Conservation (phyloP, 371 early-diverging fungal species). For the Zopfochytrium polystomum region DNA sequence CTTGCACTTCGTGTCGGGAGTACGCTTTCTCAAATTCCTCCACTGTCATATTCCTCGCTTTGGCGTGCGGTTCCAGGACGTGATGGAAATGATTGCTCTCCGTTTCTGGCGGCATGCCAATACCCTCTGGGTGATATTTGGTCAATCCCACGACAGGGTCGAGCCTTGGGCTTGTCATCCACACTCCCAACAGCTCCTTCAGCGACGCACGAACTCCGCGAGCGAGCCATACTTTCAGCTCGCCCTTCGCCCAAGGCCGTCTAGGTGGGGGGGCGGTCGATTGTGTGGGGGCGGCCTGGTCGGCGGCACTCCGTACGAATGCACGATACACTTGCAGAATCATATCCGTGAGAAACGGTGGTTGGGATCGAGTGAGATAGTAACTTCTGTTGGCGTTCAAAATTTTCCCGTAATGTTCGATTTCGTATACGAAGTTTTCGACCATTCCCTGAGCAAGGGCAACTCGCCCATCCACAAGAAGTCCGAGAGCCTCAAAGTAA, state of each 20-base stretch:
- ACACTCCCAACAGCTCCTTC: slow-evolving; percentile 89
- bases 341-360: slow-evolving; percentile 98
- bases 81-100: slow-evolving; percentile 90
- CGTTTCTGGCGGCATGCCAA: slow-evolving; percentile 95
- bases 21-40: slow-evolving; percentile 72
- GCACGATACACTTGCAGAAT: slow-evolving; percentile 66
- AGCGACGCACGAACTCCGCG: slow-evolving; percentile 71
- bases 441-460: slow-evolving; percentile 91
- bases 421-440: slow-evolving; percentile 93
- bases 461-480: slow-evolving; percentile 76
- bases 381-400: slow-evolving; percentile 96
- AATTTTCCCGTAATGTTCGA: slow-evolving; percentile 95
- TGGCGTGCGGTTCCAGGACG: slow-evolving; percentile 80
- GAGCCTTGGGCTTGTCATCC: slow-evolving; percentile 79
- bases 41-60: slow-evolving; percentile 60
- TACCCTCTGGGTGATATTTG: slow-evolving; percentile 82
- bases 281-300: background rate
- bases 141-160: slow-evolving; percentile 76
- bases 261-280: slow-evolving; percentile 10
- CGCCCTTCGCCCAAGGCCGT: slow-evolving; percentile 34
- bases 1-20: slow-evolving; percentile 58
- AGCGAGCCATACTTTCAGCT: slow-evolving; percentile 76
- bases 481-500: slow-evolving; percentile 89
- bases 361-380: slow-evolving; percentile 94
- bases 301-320: background rate